Percentiles rank a stretch among this genome's conserved stretches.
phyloP scores from a whole-genome alignment of 108 stramenopile genomes.

The Pseudonitzschia multiseries region DNA sequence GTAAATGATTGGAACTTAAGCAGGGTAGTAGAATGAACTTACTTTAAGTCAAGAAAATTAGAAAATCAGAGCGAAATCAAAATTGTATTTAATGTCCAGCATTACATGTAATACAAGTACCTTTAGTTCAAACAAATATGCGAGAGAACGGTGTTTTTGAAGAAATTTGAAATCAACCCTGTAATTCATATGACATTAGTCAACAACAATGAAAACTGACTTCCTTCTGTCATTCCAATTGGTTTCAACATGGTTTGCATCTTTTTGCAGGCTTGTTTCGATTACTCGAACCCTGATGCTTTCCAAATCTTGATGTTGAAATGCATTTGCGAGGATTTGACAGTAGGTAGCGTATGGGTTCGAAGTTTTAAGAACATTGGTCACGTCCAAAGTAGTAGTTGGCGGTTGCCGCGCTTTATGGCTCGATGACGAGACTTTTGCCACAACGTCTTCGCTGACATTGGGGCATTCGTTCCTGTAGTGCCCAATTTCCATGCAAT shows the following conservation, averaged over 20 bases:
- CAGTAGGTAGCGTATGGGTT: constrained; percentile 57
- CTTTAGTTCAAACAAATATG: too few species aligned
- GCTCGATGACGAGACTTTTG: constrained; percentile 17
- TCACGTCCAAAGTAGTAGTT: constrained; percentile 44
- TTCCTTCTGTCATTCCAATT: constrained; percentile 71
- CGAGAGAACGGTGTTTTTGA: too few species aligned
- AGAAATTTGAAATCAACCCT: too few species aligned
- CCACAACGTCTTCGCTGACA: constrained; percentile 8
- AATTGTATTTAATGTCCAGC: too few species aligned
- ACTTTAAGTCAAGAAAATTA: too few species aligned
- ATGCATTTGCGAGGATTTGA: constrained; percentile 36
- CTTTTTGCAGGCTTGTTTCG: constrained; percentile 47
- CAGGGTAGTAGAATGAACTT: too few species aligned
- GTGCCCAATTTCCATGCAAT: constrained; percentile 55
- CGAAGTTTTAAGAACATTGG: constrained; percentile 26
- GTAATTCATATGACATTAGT: neutral
- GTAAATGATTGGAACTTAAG: too few species aligned
- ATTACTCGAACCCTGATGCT: constrained; percentile 25
- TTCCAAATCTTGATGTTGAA: constrained; percentile 32
- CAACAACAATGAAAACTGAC: constrained; percentile 53
- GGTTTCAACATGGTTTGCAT: constrained; percentile 37
- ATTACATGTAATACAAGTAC: too few species aligned
- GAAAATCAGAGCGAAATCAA: too few species aligned
- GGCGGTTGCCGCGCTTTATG: constrained; percentile 41
- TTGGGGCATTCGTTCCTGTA: constrained; percentile 46